Conservation (phyloP, 2,329 filamentous ascomycete genomes). For the Venturia effusa region DNA sequence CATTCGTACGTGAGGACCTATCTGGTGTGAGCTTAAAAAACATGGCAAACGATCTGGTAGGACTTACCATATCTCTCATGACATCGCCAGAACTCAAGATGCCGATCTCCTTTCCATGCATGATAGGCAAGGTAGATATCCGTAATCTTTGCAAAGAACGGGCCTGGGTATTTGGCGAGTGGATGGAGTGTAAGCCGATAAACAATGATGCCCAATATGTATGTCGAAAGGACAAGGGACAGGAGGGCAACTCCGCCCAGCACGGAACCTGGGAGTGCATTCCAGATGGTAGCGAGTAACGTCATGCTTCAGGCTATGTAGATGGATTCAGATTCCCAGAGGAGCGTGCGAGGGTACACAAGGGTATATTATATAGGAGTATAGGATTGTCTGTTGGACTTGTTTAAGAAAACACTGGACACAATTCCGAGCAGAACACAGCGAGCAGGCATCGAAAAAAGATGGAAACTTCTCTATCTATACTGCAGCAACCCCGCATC, state of each 20-base stretch:
- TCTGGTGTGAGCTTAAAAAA: constrained; percentile 12
- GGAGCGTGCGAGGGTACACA: too few relatives aligned
- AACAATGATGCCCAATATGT: constrained; percentile 7
- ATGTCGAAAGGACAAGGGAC: neutral
- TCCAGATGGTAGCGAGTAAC: neutral
- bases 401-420: neutral
- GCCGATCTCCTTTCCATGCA: constrained; percentile 62
- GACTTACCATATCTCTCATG: constrained; percentile 58
- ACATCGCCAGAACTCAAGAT: constrained; percentile 59
- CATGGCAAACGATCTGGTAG: too few relatives aligned
- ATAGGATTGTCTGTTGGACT: too few relatives aligned
- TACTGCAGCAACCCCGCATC: neutral
- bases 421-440: neutral
- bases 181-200: constrained; percentile 13
- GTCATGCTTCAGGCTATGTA: neutral
- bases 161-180: constrained; percentile 14
- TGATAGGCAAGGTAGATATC: constrained; percentile 42
- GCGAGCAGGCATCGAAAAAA: neutral
- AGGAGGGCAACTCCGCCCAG: neutral
- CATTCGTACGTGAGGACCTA: constrained; percentile 58
- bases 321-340: neutral
- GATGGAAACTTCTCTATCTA: neutral
- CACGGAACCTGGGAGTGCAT: neutral
- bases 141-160: constrained; percentile 18
- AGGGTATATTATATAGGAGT: too few relatives aligned